Base-by-base conservation (phyloP, 148 eudicot species). In the Rhododendron griersonianum region DNA sequence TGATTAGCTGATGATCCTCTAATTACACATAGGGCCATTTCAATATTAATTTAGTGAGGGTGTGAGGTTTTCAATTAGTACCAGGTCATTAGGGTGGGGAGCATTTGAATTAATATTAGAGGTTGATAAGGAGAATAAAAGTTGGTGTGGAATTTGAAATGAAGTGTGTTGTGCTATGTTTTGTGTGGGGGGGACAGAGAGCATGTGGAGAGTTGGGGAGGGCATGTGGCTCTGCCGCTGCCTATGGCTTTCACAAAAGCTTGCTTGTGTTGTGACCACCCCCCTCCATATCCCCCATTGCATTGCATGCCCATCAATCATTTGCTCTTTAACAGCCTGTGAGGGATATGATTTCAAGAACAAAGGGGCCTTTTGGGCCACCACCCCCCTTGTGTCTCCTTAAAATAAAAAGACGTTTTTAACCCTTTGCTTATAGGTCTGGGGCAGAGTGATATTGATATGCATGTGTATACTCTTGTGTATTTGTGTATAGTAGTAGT, bases 181-280 rank as follows among this genome's bases (percentile, higher is more conserved):
- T 83, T 67, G 57, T 28, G 44, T 25, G 45, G 35, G 14, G 50
- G 86, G 86, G 87, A 78, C 87, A 86, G 82, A 77, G 85, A 81
- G 85, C 89, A 88, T 88, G 89, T 88, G 89, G 71, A 81, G 48
- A 51, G 85, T 85, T 81, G 87, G 81, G 76, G 25, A 59, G 14
- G 83, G 83, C 89, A 88, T 88, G 89, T 85, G 87, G 78, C 74
- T 25, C 74, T 67, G 74, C 76, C 14, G 39, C n/a, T 11, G 82
- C 33, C 47, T 57, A 21, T 45, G 88, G 53, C 77, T 77, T 77
- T 87, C 69, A 83, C 67, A 59, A 83, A 71, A 71, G 39, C 76
- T 30, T 67, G 9, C 45, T 74, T 83, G 79, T 83, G 83, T 75
- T 83, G 83, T 87, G 88, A 87, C 88, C 88, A 83, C 87, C 65